These are phyloP conservation scores for Didymellaceae sp. DNA, from an alignment of 2,329 filamentous ascomycete genomes.

Conservation along the genomic window DNA sequence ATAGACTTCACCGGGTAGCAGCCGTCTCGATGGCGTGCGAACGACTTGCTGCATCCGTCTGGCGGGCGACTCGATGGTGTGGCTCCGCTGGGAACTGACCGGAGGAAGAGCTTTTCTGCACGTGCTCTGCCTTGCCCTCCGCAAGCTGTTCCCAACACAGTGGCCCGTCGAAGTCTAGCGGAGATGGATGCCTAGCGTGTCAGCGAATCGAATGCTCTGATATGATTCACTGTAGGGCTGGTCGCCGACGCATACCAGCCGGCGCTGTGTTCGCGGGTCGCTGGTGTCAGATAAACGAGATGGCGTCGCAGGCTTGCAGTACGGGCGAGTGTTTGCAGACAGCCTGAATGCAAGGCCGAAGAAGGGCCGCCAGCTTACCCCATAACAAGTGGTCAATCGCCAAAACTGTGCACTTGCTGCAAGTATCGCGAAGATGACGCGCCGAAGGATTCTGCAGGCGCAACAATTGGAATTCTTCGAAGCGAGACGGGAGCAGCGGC, in stretches of 20 bases:
- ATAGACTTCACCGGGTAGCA: not conserved
- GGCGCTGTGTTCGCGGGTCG: constrained; percentile 11
- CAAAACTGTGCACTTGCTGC: constrained; percentile 4
- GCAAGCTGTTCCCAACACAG: constrained; percentile 1
- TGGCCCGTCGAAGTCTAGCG: not conserved
- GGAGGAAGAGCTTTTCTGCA: not conserved
- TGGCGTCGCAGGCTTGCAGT: constrained; percentile 3
- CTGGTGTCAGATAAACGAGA: constrained; percentile 15
- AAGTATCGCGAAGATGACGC: constrained; percentile 15
- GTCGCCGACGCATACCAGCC: constrained; percentile 25
- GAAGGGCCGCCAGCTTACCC: constrained; percentile 8
- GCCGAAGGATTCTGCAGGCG: constrained; percentile 16
- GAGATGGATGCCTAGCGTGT: constrained; percentile 1
- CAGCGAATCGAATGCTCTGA: not conserved
- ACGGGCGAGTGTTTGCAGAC: not conserved
- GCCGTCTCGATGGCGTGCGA: constrained; percentile 1
- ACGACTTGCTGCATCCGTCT: not conserved
- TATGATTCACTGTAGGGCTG: constrained; percentile 3
- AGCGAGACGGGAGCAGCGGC: constrained; percentile 16
- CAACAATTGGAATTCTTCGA: constrained; percentile 8
- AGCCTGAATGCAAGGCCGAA: constrained; percentile 8
- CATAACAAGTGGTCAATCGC: constrained; percentile 3
- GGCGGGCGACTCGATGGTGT: constrained; percentile 7
- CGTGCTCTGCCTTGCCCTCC: constrained; percentile 2
- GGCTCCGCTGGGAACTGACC: constrained; percentile 1